Evolutionary conservation across 495 filamentous ascomycete genomes (phyloP).

Genomic region (Hypoxylon fragiforme): DNA sequence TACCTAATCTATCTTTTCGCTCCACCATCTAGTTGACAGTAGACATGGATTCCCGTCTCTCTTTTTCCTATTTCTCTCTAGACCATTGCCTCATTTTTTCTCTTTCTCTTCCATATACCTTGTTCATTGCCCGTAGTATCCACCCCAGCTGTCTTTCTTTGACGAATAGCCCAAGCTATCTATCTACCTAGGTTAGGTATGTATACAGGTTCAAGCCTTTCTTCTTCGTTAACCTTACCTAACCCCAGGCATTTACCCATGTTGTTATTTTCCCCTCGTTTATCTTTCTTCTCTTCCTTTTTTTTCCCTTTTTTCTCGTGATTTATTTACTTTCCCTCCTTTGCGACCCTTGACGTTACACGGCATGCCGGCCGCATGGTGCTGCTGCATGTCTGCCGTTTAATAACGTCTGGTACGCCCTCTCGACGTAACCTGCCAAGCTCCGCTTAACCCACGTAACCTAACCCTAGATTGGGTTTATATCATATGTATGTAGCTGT

Average conservation of each 20-base stretch:
- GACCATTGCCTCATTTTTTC: constrained; percentile 1
- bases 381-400: constrained; percentile 33
- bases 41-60: constrained; percentile 11
- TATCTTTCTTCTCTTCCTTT: constrained; percentile 4
- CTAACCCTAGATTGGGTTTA: too few relatives aligned
- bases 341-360: constrained; percentile 37
- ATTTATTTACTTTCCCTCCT: too few relatives aligned
- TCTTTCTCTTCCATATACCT: constrained; percentile 11
- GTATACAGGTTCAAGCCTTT: too few relatives aligned
- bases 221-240: too few relatives aligned
- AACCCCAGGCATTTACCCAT: too few relatives aligned
- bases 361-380: constrained; percentile 29
- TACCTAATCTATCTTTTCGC: constrained; percentile 14
- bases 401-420: too few relatives aligned
- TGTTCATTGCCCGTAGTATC: background rate
- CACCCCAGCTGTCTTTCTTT: constrained; percentile 3
- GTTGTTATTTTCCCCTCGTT: too few relatives aligned
- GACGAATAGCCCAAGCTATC: constrained; percentile 10
- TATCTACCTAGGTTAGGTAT: too few relatives aligned
- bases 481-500: too few relatives aligned
- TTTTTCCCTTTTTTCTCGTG: constrained; percentile 12
- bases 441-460: too few relatives aligned
- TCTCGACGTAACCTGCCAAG: too few relatives aligned
- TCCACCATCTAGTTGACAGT: constrained; percentile 20
- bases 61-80: constrained; percentile 19